Conservation (phyloP, 768 basidiomycete species). For the Boletus insuetus region DNA sequence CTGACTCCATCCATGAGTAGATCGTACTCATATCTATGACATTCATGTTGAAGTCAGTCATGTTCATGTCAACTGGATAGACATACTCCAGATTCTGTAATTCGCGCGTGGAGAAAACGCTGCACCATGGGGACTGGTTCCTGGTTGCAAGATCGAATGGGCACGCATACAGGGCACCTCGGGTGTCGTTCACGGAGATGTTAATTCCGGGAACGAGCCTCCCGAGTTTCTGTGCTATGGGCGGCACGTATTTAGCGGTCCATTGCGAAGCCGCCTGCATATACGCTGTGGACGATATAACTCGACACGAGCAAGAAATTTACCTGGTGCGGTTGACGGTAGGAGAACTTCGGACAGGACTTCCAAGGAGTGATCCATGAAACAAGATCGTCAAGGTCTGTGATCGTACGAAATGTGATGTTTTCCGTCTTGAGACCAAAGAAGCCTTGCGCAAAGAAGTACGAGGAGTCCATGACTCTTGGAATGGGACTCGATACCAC, state of each 20-base stretch:
- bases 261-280: slow-evolving; percentile 26
- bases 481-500: slow-evolving; percentile 13
- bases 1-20: slow-evolving; percentile 37
- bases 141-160: slow-evolving; percentile 40
- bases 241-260: slow-evolving; percentile 34
- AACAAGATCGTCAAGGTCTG: slow-evolving; percentile 34
- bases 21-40: slow-evolving; percentile 38
- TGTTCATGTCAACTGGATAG: not conserved
- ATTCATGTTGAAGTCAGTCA: not conserved
- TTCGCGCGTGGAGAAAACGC: slow-evolving; percentile 35
- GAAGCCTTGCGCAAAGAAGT: slow-evolving; percentile 40
- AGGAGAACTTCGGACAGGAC: slow-evolving; percentile 32
- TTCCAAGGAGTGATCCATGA: slow-evolving; percentile 43
- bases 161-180: slow-evolving; percentile 42
- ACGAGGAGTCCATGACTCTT: slow-evolving; percentile 39
- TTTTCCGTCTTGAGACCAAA: slow-evolving; percentile 33
- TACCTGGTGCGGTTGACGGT: slow-evolving; percentile 3
- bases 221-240: slow-evolving; percentile 36
- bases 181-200: slow-evolving; percentile 33
- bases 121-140: slow-evolving; percentile 40
- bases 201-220: slow-evolving; percentile 32
- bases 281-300: not conserved
- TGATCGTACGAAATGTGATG: slow-evolving; percentile 29
- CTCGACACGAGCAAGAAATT: not conserved
- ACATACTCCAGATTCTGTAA: slow-evolving; percentile 37